A percentile compares a stretch with the other conserved stretches of the same genome.
Evolutionary conservation across 257 asterid species (phyloP).

Genomic region (Fraxinus anomala): DNA sequence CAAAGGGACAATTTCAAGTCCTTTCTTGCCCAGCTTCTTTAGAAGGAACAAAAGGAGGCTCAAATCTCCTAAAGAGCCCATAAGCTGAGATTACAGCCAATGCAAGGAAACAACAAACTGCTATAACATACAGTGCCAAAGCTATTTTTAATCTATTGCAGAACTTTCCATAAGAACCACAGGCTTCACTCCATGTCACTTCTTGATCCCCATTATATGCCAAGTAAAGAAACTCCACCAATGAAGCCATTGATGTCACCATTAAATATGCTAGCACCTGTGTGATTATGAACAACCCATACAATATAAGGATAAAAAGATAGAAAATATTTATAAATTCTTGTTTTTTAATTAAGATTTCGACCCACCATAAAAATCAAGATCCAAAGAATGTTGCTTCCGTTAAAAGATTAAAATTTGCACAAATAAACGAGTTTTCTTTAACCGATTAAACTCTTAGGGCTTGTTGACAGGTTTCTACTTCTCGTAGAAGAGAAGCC

Average conservation of each 20-base stretch:
- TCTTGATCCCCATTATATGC: slow-evolving; percentile 66
- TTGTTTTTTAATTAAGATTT: too few species aligned
- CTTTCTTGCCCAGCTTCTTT: slow-evolving; percentile 43
- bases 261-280: slow-evolving; percentile 83
- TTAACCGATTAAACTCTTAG: too few species aligned
- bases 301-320: not conserved
- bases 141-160: slow-evolving; percentile 66
- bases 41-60: slow-evolving; percentile 57
- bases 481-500: too few species aligned
- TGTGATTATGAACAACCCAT: not conserved
- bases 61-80: slow-evolving; percentile 64
- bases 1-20: slow-evolving; percentile 22
- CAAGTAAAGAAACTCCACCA: slow-evolving; percentile 63
- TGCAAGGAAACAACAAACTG: slow-evolving; percentile 63
- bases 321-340: not conserved
- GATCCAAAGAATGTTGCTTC: slow-evolving; percentile 17
- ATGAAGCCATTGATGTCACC: slow-evolving; percentile 79
- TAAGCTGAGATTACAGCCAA: slow-evolving; percentile 77
- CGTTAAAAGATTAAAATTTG: slow-evolving; percentile 15
- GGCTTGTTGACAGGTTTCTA: too few species aligned
- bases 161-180: slow-evolving; percentile 70
- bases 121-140: slow-evolving; percentile 54
- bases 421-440: too few species aligned
- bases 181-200: slow-evolving; percentile 89
- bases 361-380: slow-evolving; percentile 29